phyloP scores from a whole-genome alignment of 2,329 filamentous ascomycete species.

The Fusarium sp. region DNA sequence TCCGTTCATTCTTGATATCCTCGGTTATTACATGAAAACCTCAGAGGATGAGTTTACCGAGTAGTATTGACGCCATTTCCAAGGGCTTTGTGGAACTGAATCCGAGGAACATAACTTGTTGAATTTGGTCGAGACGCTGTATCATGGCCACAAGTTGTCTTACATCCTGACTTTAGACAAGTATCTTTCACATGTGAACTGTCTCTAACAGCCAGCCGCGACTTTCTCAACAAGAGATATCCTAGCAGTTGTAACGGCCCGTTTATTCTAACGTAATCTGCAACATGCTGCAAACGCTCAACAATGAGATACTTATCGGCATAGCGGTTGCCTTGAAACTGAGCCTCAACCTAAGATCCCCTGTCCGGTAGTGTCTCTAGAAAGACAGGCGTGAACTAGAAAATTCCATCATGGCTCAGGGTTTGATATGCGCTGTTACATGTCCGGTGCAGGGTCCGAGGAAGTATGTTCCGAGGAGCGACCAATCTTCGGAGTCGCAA shows the following conservation, averaged over 20 bases:
- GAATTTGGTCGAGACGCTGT: background rate
- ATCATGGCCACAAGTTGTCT: background rate
- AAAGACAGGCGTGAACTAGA: background rate
- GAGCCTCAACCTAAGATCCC: constrained; percentile 28
- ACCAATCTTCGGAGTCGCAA: constrained; percentile 19
- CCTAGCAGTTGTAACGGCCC: background rate
- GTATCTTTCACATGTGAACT: constrained; percentile 23
- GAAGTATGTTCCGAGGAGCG: constrained; percentile 33
- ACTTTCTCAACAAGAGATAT: constrained; percentile 27
- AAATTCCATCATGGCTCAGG: background rate
- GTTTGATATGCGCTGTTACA: background rate
- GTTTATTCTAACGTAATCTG: constrained; percentile 1
- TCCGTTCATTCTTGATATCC: constrained; percentile 23
- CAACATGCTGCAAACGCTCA: constrained; percentile 4
- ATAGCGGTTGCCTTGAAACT: constrained; percentile 6
- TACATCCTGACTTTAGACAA: background rate
- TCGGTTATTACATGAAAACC: constrained; percentile 34
- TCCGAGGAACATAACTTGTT: constrained; percentile 17
- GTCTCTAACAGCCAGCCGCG: background rate
- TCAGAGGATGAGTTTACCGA: constrained; percentile 16
- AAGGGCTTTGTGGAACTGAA: constrained; percentile 8
- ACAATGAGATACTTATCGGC: constrained; percentile 2
- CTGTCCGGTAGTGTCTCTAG: constrained; percentile 6
- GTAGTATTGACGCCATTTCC: constrained; percentile 31
- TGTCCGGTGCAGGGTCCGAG: constrained; percentile 30